Conservation (phyloP, 352 stramenopile genomes). For the Pythium aristosporum region DNA sequence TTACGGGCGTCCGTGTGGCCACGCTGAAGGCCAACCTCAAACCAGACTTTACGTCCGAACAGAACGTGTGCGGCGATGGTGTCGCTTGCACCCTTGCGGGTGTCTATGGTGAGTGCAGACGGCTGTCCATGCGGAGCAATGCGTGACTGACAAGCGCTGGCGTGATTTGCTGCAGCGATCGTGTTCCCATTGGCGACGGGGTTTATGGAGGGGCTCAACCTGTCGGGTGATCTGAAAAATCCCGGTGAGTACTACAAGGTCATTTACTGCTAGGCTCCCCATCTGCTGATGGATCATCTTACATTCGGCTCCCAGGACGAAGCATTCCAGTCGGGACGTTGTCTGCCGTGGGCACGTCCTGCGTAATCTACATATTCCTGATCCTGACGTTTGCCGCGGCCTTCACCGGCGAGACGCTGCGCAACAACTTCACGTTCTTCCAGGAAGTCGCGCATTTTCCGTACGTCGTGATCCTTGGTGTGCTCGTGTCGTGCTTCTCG, state of each 20-base stretch:
- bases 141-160: not conserved
- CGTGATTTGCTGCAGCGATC: slow-evolving; percentile 34
- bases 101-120: slow-evolving; percentile 40
- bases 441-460: slow-evolving; percentile 57
- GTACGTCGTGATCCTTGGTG: slow-evolving; percentile 57
- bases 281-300: not conserved
- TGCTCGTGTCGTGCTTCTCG: slow-evolving; percentile 73
- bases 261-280: not conserved
- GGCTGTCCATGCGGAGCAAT: not conserved
- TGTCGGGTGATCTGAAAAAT: slow-evolving; percentile 77
- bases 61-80: slow-evolving; percentile 47
- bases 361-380: slow-evolving; percentile 65
- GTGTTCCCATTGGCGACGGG: slow-evolving; percentile 82
- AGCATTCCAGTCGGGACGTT: slow-evolving; percentile 72
- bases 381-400: slow-evolving; percentile 65
- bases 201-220: slow-evolving; percentile 82
- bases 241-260: slow-evolving; percentile 35
- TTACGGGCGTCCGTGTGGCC: slow-evolving; percentile 41
- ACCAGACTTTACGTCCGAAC: slow-evolving; percentile 73
- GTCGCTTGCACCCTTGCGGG: slow-evolving; percentile 40
- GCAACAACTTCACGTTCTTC: slow-evolving; percentile 78
- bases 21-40: slow-evolving; percentile 53
- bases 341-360: slow-evolving; percentile 54
- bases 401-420: slow-evolving; percentile 56
- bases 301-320: slow-evolving; percentile 25